phyloP scores from a whole-genome alignment of 2,329 filamentous ascomycete species.

The Capronia coronata region DNA sequence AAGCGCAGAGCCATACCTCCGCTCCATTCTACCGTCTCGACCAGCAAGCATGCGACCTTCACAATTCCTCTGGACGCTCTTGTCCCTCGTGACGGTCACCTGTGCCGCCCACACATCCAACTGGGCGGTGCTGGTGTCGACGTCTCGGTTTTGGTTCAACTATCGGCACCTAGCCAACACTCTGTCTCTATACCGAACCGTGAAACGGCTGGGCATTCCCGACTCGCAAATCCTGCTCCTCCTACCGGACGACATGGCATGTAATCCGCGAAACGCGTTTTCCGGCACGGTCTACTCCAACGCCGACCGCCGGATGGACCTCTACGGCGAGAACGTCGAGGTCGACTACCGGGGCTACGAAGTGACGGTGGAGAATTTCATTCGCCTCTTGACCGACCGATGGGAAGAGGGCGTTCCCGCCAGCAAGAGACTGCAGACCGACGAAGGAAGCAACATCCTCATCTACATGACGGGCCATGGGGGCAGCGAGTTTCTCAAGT shows the following conservation, averaged over 20 bases:
- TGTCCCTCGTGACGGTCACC: conserved; percentile 12
- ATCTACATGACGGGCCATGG: conserved; percentile 99
- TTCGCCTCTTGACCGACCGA: conserved; percentile 85
- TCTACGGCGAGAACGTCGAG: conserved; percentile 98
- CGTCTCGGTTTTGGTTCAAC: conserved; percentile 99
- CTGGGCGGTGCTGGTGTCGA: conserved; percentile 98
- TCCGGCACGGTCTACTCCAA: conserved; percentile 98
- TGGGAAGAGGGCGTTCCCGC: conserved; percentile 91
- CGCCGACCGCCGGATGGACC: conserved; percentile 85
- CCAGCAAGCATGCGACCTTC: conserved; percentile 10
- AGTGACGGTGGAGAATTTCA: conserved; percentile 98
- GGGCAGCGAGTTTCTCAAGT: conserved; percentile 96
- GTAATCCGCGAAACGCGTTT: conserved; percentile 96
- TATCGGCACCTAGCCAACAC: conserved; percentile 98
- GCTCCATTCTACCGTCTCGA: no score
- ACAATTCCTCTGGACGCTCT: conserved; percentile 10
- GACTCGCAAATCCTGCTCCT: conserved; percentile 99
- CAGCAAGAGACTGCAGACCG: conserved; percentile 87
- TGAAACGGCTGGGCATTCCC: conserved; percentile 94
- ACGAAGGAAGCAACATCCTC: conserved; percentile 91
- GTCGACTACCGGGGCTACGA: conserved; percentile 98
- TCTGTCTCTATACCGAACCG: conserved; percentile 92
- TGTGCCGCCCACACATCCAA: conserved; percentile 72
- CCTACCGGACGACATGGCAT: conserved; percentile 99
- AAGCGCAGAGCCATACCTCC: no score